Evolutionary conservation across 441 rosid species (phyloP), one percentile per base, ranked within the genome.

Genomic region (Euphorbia celastroides): DNA sequence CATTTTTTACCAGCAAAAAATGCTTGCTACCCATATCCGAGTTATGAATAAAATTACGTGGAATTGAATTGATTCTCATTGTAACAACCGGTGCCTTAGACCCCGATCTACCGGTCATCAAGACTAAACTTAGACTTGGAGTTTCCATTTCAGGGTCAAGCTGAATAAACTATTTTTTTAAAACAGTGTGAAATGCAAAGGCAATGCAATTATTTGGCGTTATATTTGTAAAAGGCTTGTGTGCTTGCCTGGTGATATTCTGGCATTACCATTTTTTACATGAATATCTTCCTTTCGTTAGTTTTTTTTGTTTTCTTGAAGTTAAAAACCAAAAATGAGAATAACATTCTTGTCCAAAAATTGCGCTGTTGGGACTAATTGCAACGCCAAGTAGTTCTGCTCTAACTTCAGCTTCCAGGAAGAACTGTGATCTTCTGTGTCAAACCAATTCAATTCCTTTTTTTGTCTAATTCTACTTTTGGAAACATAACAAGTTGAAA

Each of bases 11-110:
- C 59, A 42, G 48, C 5, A 25, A 16, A 56, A 8, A 26, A 13
- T 13, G 57, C 12, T 20, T 25, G 59, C 32, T 27, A 26, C 2
- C 19, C 34, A 12, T 12, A 57, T 57, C 22, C 11, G 16, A 27
- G 60, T 57, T 57, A 27, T 57, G 32, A 26, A 56, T 56, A 3
- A 28, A 27, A n/a, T 57, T 57, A 14, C 5, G 11, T 28, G 17
- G 14, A 30, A 30, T 28, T 57, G 61, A 27, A 30, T 57, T 28
- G 61, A 57, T 57, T 57, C 36, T 57, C 32, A 28, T 56, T 26
- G 32, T 23, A 11, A 22, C 27, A 23, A 52, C 16, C 25, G 28
- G 13, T 54, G 13, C 10, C 11, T 54, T 12, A 25, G 11, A 13
- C n/a, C 12, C 13, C 31, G 59, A 16, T 27, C 7, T 11, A 56